Conservation (phyloP, 495 filamentous ascomycete species). For the Aspergillus cristatus region DNA sequence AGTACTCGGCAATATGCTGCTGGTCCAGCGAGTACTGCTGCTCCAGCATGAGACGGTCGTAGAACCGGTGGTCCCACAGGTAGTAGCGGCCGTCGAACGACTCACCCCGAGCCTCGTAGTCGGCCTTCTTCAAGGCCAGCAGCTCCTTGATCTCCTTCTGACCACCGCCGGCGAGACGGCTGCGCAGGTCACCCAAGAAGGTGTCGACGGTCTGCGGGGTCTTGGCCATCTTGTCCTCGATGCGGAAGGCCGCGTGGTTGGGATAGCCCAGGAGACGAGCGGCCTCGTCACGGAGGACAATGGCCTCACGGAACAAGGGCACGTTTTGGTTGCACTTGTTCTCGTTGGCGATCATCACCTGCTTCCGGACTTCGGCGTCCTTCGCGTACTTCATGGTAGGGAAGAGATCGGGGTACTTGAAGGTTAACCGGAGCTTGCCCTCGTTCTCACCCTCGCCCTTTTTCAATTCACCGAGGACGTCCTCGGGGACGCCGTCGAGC, state of each 20-base stretch:
- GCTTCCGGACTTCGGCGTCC: constrained; percentile 46
- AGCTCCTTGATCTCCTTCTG: constrained; percentile 64
- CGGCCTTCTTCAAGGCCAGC: constrained; percentile 69
- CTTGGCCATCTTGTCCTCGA: constrained; percentile 98
- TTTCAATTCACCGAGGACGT: constrained; percentile 53
- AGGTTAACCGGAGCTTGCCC: constrained; percentile 55
- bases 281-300: constrained; percentile 84
- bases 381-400: constrained; percentile 56
- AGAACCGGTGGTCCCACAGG: constrained; percentile 83
- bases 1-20: constrained; percentile 85
- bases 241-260: constrained; percentile 81
- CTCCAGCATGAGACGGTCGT: constrained; percentile 88
- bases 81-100: constrained; percentile 68
- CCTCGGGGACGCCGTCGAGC: constrained; percentile 54
- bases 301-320: constrained; percentile 75
- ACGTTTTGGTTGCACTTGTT: constrained; percentile 85
- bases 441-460: constrained; percentile 62
- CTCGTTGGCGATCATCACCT: constrained; percentile 53
- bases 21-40: constrained; percentile 84
- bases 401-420: constrained; percentile 64
- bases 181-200: constrained; percentile 75
- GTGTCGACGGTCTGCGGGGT: constrained; percentile 73
- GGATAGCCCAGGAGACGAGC: constrained; percentile 86
- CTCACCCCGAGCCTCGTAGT: constrained; percentile 50
- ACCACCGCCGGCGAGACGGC: constrained; percentile 66